Conservation (phyloP, 73 alveolate species). For the Stentor roeselii region DNA sequence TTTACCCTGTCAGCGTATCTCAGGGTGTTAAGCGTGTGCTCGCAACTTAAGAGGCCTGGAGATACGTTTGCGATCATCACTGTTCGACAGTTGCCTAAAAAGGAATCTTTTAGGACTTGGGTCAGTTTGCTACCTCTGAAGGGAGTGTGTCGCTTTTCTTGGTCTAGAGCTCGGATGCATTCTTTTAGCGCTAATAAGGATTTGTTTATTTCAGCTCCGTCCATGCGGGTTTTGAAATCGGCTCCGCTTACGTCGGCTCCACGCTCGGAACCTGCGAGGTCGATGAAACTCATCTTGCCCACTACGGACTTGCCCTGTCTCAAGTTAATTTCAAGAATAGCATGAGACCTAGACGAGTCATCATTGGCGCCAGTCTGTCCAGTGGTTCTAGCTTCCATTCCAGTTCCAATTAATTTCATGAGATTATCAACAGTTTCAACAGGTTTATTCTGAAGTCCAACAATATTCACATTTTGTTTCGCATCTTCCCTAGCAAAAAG, state of each 20-base stretch:
- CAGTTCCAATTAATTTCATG: conserved; percentile 74
- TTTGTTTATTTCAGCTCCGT: conserved; percentile 99
- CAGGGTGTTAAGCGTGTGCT: conserved; percentile 98
- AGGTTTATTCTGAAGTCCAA: conserved; percentile 83
- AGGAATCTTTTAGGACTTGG: conserved; percentile 97
- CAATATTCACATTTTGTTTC: conserved; percentile 95
- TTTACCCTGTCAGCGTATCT: conserved; percentile 99
- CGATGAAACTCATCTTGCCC: conserved; percentile 97
- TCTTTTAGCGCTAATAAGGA: conserved; percentile 99
- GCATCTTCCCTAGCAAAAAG: conserved; percentile 98
- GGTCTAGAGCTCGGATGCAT: conserved; percentile 99
- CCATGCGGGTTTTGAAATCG: conserved; percentile 95
- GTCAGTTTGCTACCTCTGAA: conserved; percentile 99
- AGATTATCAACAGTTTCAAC: conserved; percentile 62
- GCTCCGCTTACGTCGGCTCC: conserved; percentile 74
- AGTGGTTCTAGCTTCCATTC: conserved; percentile 68
- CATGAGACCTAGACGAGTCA: conserved; percentile 65
- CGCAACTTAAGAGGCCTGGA: conserved; percentile 94
- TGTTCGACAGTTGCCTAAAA: conserved; percentile 98
- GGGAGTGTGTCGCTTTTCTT: conserved; percentile 97
- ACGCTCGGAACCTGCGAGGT: conserved; percentile 99
- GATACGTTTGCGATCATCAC: conserved; percentile 99
- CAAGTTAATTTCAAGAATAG: conserved; percentile 41
- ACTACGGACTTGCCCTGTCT: conserved; percentile 42
- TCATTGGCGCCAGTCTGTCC: conserved; percentile 61